Conservation (phyloP, 2,329 filamentous ascomycete genomes). For the Fonsecaea pedrosoi region DNA sequence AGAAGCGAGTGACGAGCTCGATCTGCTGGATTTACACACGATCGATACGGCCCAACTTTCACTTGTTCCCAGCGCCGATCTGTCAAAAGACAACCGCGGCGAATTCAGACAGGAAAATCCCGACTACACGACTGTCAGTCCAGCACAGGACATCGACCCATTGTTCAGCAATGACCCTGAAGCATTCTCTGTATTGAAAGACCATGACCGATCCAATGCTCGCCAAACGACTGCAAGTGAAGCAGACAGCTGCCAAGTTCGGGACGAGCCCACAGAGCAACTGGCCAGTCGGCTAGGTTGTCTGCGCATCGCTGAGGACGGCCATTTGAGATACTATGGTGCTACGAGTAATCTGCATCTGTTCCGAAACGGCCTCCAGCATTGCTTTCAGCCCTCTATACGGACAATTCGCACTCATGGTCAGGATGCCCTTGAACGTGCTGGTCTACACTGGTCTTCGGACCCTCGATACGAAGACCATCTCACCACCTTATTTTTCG, state of each 20-base stretch:
- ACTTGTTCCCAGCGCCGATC: background rate
- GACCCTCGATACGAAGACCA: slow-evolving; percentile 53
- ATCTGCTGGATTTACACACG: background rate
- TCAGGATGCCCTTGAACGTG: slow-evolving; percentile 51
- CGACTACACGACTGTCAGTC: slow-evolving; percentile 5
- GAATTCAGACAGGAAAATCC: background rate
- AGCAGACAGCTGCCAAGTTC: slow-evolving; percentile 29
- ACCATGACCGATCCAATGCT: background rate
- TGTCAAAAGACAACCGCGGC: background rate
- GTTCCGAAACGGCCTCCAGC: slow-evolving; percentile 48
- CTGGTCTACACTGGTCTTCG: slow-evolving; percentile 52
- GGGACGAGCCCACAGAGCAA: slow-evolving; percentile 51
- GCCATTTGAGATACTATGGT: slow-evolving; percentile 55
- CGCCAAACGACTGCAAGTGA: background rate
- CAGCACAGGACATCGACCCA: slow-evolving; percentile 5
- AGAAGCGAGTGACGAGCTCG: slow-evolving; percentile 1
- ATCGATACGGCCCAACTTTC: background rate
- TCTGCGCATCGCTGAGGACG: slow-evolving; percentile 52
- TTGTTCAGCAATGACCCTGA: background rate
- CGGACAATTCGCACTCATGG: slow-evolving; percentile 42
- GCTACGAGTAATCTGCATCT: slow-evolving; percentile 55
- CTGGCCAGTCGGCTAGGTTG: slow-evolving; percentile 54
- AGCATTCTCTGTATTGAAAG: background rate
- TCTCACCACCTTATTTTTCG: slow-evolving; percentile 54
- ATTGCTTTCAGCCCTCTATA: slow-evolving; percentile 41